These are phyloP conservation scores for Fusarium continuum DNA, from an alignment of 2,329 filamentous ascomycete genomes.

Conservation along the genomic window DNA sequence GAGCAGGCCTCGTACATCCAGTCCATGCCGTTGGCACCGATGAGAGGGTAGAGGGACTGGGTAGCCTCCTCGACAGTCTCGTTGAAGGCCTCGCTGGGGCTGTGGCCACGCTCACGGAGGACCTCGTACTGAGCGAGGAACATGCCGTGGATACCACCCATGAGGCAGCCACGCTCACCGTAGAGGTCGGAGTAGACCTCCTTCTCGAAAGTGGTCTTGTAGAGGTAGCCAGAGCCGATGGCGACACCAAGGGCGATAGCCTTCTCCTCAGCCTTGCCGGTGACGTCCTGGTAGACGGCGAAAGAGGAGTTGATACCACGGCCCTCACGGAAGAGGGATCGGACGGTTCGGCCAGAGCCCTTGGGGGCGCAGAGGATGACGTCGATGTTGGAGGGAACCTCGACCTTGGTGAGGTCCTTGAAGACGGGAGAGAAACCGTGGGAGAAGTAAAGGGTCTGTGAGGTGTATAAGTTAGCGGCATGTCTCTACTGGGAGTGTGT, in stretches of 20 bases:
- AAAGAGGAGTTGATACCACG: conserved; percentile 99
- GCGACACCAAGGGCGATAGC: conserved; percentile 96
- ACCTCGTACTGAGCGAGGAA: conserved; percentile 99
- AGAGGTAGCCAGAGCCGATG: conserved; percentile 97
- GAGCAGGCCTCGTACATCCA: conserved; percentile 99
- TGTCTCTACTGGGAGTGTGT: not conserved
- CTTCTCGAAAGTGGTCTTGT: conserved; percentile 99
- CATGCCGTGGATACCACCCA: conserved; percentile 99
- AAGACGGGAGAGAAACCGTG: conserved; percentile 99
- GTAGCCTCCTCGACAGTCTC: conserved; percentile 99
- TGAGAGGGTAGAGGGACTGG: conserved; percentile 96
- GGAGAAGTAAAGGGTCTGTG: conserved; percentile 98
- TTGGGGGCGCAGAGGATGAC: conserved; percentile 99
- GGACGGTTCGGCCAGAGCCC: conserved; percentile 98
- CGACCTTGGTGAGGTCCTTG: conserved; percentile 99
- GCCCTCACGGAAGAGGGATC: conserved; percentile 98
- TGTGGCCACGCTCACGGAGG: conserved; percentile 97
- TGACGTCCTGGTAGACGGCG: conserved; percentile 98
- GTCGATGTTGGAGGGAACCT: conserved; percentile 93
- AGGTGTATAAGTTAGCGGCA: conserved; percentile 36
- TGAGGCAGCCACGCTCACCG: conserved; percentile 99
- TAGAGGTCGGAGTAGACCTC: conserved; percentile 99
- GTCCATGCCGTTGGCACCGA: conserved; percentile 98
- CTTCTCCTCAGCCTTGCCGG: conserved; percentile 97
- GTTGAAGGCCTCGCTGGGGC: conserved; percentile 98